Evolutionary conservation across 1,139 yeast genomes (phyloP).

Genomic region (Yamadazyma songkhlaensis): DNA sequence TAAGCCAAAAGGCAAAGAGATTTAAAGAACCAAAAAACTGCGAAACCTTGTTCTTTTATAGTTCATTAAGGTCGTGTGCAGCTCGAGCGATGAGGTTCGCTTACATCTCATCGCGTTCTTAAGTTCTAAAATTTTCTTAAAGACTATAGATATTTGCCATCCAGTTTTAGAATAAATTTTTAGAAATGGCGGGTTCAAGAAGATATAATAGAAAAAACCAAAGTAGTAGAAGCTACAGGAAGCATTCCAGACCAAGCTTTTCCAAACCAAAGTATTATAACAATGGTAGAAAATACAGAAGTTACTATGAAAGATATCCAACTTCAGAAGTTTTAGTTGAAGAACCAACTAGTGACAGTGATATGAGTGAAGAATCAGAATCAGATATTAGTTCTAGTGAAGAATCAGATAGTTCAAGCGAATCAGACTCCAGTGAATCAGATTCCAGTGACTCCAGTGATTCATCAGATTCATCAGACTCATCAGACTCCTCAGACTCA

Average conservation of each 20-base stretch:
- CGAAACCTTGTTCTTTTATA: slow-evolving; percentile 9
- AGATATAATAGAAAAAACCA: slow-evolving; percentile 7
- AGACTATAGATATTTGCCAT: background rate
- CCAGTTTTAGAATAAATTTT: background rate
- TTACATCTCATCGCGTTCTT: slow-evolving; percentile 1
- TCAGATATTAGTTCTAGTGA: slow-evolving; percentile 3
- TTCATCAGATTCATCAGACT: background rate
- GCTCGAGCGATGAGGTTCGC: slow-evolving; percentile 4
- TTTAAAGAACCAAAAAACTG: slow-evolving; percentile 36
- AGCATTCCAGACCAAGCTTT: slow-evolving; percentile 11
- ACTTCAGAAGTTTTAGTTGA: slow-evolving; percentile 36
- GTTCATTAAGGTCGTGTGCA: slow-evolving; percentile 5
- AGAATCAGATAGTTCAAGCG: background rate
- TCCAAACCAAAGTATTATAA: slow-evolving; percentile 17
- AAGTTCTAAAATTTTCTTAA: background rate
- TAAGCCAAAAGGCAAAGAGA: slow-evolving; percentile 99
- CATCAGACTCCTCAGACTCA: slow-evolving; percentile 1
- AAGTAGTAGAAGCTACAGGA: slow-evolving; percentile 6
- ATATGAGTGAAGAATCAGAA: slow-evolving; percentile 5
- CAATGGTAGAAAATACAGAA: slow-evolving; percentile 24
- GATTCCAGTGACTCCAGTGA: slow-evolving; percentile 3
- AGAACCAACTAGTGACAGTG: slow-evolving; percentile 35
- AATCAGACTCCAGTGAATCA: slow-evolving; percentile 1
- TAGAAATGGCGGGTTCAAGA: slow-evolving; percentile 6
- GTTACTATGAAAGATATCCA: slow-evolving; percentile 35